Base-by-base conservation (phyloP, 2,329 filamentous ascomycete genomes). In the Leptographium flavum region DNA sequence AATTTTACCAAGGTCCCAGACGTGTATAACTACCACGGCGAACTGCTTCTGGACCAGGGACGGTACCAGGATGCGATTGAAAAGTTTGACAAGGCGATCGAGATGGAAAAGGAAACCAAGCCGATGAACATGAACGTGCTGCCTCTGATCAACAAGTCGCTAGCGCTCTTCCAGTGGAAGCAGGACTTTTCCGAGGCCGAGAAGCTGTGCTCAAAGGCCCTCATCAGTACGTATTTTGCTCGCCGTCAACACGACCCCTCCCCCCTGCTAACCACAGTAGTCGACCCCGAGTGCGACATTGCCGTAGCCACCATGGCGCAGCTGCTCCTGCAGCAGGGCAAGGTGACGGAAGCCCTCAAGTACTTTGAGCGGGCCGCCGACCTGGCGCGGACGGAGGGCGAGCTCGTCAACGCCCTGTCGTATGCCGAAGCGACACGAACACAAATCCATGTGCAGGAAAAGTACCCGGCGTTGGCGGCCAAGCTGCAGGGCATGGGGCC, bases 11-110 rank as follows among this genome's bases (percentile, higher is more conserved):
- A 90, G 60, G 86, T 94, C 11, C 88, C 90, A 6, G 92, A 98
- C 60, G 92, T 96, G 35, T 98, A 96, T 74, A 98, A 98, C 74
- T 98, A 98, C 76, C 96, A 94, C 58, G 92, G 92, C 57, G 92
- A 98, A 69, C 75, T 98, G 46, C 74, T 98, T 47, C 79, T 98
- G 45, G 92, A 98, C 70, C 92, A 96, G 70, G 82, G 87, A 65
- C 94, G 95, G 65, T 96, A 82, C 66, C 73, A 85, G 48, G 90
- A 98, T 62, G 92, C 92, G 23, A 87, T 98, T 52, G 85, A 94
- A 68, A 94, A 95, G 68, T 98, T 98, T 58, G 92, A 98, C 63
- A 92, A 81, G 23, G 92, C 92, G n/a, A 88, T 96, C 53, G 88
- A 96, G 60, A 90, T 96, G 82, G 92, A 98, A 75, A 93, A 92